Evolutionary conservation across 225 moss, liverwort and hornwort species (phyloP).

Genomic region (Physcomitrellopsis africana): DNA sequence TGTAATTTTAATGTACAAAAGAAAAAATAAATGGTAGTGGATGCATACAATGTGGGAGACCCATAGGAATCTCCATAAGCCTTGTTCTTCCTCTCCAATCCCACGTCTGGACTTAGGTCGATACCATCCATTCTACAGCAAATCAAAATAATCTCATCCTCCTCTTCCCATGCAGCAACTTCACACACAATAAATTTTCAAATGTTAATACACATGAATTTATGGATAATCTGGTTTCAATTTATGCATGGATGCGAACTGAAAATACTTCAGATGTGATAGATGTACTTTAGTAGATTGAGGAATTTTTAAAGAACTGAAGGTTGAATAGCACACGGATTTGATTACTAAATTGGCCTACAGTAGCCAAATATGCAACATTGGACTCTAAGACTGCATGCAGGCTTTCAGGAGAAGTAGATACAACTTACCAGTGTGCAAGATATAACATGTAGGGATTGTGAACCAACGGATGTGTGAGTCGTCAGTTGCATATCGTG

Average conservation of each 20-base stretch:
- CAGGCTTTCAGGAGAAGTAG: too few relatives aligned
- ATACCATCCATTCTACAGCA: constrained; percentile 37
- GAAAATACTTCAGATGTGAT: too few relatives aligned
- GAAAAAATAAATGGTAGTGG: not conserved
- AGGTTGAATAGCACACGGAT: too few relatives aligned
- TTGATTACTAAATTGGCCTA: too few relatives aligned
- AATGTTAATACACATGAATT: too few relatives aligned
- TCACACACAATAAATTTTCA: not conserved
- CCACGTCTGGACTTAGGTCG: constrained; percentile 13
- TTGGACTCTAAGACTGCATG: not conserved
- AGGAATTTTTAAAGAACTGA: too few relatives aligned
- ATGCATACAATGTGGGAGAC: constrained; percentile 40
- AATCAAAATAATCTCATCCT: constrained; percentile 53
- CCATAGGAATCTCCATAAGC: not conserved
- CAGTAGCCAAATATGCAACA: not conserved
- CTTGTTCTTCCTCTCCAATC: constrained; percentile 25
- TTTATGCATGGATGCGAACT: too few relatives aligned
- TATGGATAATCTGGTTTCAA: too few relatives aligned
- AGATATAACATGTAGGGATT: constrained; percentile 48
- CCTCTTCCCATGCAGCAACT: constrained; percentile 38
- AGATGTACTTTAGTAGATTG: too few relatives aligned
- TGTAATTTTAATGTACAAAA: too few relatives aligned
- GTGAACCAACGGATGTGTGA: constrained; percentile 64
- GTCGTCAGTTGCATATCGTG: constrained; percentile 60
- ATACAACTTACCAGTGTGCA: constrained; percentile 51